Conservation (phyloP, 2,329 filamentous ascomycete species). For the Hypoxylon rubiginosum region DNA sequence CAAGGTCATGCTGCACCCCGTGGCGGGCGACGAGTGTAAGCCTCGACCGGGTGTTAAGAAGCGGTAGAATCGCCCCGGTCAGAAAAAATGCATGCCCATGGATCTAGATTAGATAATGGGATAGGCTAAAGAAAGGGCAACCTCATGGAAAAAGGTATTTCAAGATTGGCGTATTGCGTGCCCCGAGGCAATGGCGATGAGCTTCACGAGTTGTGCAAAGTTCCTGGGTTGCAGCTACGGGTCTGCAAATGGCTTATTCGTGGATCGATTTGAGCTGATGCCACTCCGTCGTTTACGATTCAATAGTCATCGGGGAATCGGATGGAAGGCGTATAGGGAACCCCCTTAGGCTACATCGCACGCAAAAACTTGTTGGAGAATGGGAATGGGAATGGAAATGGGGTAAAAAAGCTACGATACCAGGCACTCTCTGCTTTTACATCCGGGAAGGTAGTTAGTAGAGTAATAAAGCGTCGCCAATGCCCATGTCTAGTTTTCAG, state of each 20-base stretch:
- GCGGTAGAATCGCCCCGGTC: constrained; percentile 58
- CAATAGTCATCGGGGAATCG: not conserved
- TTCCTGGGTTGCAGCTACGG: too few species aligned
- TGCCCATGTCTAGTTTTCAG: not conserved
- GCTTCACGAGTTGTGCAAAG: too few species aligned
- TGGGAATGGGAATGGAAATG: too few species aligned
- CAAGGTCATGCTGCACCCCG: constrained; percentile 88
- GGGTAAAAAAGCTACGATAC: not conserved
- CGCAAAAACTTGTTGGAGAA: not conserved
- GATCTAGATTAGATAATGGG: not conserved
- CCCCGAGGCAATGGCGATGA: too few species aligned
- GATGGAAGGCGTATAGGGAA: not conserved
- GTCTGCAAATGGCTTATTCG: not conserved
- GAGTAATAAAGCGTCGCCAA: not conserved
- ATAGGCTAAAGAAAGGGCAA: not conserved
- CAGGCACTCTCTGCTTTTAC: not conserved
- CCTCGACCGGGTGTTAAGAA: constrained; percentile 72
- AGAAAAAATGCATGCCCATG: not conserved
- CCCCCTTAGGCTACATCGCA: not conserved
- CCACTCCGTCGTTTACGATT: not conserved
- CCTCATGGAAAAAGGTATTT: not conserved
- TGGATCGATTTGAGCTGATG: not conserved
- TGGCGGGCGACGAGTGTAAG: constrained; percentile 74
- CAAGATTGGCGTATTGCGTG: too few species aligned
- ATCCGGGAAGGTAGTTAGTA: not conserved